phyloP scores from a whole-genome alignment of 139 green algal genomes.

The Chlorokybus atmophyticus region DNA sequence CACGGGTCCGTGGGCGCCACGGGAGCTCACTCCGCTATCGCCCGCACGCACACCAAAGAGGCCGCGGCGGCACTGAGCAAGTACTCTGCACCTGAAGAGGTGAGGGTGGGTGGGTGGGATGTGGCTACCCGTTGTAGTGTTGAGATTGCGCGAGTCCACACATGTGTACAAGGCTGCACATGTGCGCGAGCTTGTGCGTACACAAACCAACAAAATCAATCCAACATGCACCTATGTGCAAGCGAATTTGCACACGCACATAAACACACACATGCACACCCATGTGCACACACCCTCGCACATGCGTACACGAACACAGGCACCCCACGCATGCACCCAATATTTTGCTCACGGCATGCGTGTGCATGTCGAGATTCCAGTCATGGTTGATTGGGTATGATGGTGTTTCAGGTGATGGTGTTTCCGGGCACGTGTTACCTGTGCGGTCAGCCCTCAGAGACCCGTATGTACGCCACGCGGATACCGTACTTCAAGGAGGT shows the following conservation, averaged over 20 bases:
- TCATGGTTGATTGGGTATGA: not conserved
- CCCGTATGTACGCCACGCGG: conserved; percentile 37
- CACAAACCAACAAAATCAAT: no score
- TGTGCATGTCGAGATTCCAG: not conserved
- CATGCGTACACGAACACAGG: no score
- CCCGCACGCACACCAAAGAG: no score
- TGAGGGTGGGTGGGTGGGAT: not conserved
- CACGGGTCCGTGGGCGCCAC: conserved; percentile 7
- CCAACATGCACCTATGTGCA: no score
- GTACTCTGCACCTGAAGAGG: conserved; percentile 33
- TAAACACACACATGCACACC: not conserved
- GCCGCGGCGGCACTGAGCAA: conserved; percentile 7
- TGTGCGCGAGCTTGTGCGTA: no score
- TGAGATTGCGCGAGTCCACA: no score
- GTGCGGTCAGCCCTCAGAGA: conserved; percentile 27
- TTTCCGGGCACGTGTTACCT: conserved; percentile 38
- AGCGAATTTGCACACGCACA: no score
- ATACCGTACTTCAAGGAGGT: conserved; percentile 48
- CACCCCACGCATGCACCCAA: no score
- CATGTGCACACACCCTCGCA: no score
- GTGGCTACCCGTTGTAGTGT: not conserved
- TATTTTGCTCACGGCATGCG: not conserved
- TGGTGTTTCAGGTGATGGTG: conserved; percentile 31
- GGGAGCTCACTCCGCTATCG: conserved; percentile 3
- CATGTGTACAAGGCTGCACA: no score